A percentile compares a stretch with the other conserved stretches of the same genome.
These are phyloP conservation scores for Pachysandra terminalis DNA, from an alignment of 164 flowering plant genomes.

Conservation along the genomic window DNA sequence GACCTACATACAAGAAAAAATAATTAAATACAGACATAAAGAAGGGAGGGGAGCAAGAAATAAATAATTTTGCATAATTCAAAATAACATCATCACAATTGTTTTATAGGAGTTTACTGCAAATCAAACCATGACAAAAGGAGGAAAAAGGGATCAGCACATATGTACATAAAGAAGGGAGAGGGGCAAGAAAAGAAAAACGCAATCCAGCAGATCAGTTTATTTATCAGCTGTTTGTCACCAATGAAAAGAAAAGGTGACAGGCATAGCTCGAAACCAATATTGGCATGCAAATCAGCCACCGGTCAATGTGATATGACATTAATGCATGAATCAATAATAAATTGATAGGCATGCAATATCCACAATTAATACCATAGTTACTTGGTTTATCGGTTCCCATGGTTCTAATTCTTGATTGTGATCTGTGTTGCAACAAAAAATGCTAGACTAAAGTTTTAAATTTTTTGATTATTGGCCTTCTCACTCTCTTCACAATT, in stretches of 20 bases:
- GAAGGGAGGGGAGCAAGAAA: too few relatives aligned
- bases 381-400: too few relatives aligned
- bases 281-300: neutral
- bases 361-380: too few relatives aligned
- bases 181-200: too few relatives aligned
- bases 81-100: too few relatives aligned
- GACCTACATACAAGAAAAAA: constrained; percentile 32
- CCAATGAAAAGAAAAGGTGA: neutral
- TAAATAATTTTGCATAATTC: neutral
- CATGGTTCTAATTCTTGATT: too few relatives aligned
- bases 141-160: neutral
- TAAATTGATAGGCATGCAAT: neutral
- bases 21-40: too few relatives aligned
- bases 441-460: too few relatives aligned
- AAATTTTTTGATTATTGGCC: too few relatives aligned
- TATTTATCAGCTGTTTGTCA: neutral
- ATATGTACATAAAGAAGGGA: neutral
- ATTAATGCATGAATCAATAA: too few relatives aligned
- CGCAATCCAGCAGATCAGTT: neutral
- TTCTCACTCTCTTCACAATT: too few relatives aligned
- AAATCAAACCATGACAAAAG: neutral
- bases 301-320: neutral
- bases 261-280: neutral
- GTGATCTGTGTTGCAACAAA: too few relatives aligned
- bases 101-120: neutral